Base-by-base conservation (phyloP, 495 filamentous ascomycete species). In the Aspergillus panamensis region DNA sequence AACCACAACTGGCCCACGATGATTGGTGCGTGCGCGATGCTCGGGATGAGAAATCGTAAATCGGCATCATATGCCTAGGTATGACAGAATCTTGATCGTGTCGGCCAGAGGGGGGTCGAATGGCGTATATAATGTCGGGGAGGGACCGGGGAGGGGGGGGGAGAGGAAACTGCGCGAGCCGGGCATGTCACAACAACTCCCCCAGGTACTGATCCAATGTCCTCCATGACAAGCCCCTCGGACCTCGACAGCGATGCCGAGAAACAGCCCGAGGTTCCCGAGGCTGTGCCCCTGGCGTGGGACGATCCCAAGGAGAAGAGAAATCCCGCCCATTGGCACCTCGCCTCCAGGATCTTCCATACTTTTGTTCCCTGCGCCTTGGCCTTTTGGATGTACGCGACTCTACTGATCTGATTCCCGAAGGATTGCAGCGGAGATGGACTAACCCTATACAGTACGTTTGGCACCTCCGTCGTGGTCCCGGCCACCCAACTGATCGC, bases 401-500 rank as follows among this genome's bases (percentile, higher is more conserved):
- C n/a, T n/a, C n/a, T n/a, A n/a, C n/a, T n/a, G n/a, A n/a, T n/a
- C n/a, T n/a, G n/a, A n/a, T n/a, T n/a, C n/a, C n/a, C n/a, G n/a
- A n/a, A n/a, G n/a, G n/a, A n/a, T n/a, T n/a, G n/a, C n/a, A n/a
- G n/a, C n/a, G n/a, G n/a, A n/a, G n/a, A n/a, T n/a, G n/a, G n/a
- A n/a, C n/a, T n/a, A n/a, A n/a, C n/a, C n/a, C n/a, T n/a, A n/a
- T 8, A 12, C 42, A 58, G 57, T 6, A 53, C 40, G 14, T 48
- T 53, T 21, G 50, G 40, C 30, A 52, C 47, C 25, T 52, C 48
- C 3, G 48, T 59, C 48, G 35, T 17, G 2, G 53, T 30, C 31
- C 42, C 53, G 9, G 53, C 42, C 8, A 13, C 32, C 10, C 16
- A 16, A 8, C 9, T 37, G 3, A 48, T 56, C 8, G 35, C 35